phyloP scores from a whole-genome alignment of 768 basidiomycete genomes.

The Fistulinella prunicolor region DNA sequence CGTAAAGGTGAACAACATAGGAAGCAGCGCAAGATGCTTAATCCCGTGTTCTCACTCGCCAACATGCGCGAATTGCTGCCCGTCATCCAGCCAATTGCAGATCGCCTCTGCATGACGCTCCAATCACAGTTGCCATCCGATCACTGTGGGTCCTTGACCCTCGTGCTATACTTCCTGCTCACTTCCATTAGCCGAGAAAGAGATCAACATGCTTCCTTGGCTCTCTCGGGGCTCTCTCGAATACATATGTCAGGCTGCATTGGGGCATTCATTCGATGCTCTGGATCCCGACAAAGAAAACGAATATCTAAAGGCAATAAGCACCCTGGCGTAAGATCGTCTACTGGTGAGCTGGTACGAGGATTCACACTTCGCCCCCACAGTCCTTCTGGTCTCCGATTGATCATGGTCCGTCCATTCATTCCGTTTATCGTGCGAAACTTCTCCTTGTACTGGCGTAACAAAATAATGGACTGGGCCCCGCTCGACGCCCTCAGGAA shows the following conservation, averaged over 20 bases:
- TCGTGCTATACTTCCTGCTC: not conserved
- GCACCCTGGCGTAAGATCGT: slow-evolving; percentile 28
- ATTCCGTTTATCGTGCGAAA: slow-evolving; percentile 30
- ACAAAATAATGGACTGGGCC: slow-evolving; percentile 33
- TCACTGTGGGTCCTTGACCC: slow-evolving; percentile 15
- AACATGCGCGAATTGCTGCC: slow-evolving; percentile 32
- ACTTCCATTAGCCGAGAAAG: slow-evolving; percentile 18
- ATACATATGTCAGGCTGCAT: slow-evolving; percentile 33
- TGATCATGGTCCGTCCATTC: slow-evolving; percentile 33
- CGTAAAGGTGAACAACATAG: slow-evolving; percentile 27
- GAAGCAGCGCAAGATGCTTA: slow-evolving; percentile 34
- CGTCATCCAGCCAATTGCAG: slow-evolving; percentile 34
- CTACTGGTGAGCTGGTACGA: not conserved
- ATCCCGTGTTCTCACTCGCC: slow-evolving; percentile 31
- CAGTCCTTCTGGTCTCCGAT: slow-evolving; percentile 26
- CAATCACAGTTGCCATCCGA: slow-evolving; percentile 21
- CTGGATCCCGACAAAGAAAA: slow-evolving; percentile 24
- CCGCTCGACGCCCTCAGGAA: slow-evolving; percentile 29
- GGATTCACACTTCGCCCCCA: not conserved
- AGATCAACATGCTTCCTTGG: slow-evolving; percentile 36
- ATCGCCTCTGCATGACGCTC: slow-evolving; percentile 22
- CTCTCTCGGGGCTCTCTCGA: slow-evolving; percentile 34
- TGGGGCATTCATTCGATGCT: slow-evolving; percentile 35
- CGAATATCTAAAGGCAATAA: slow-evolving; percentile 30
- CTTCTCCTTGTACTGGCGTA: slow-evolving; percentile 29